phyloP scores from a whole-genome alignment of 805 yeast genomes.

The Yamadazyma sp. region DNA sequence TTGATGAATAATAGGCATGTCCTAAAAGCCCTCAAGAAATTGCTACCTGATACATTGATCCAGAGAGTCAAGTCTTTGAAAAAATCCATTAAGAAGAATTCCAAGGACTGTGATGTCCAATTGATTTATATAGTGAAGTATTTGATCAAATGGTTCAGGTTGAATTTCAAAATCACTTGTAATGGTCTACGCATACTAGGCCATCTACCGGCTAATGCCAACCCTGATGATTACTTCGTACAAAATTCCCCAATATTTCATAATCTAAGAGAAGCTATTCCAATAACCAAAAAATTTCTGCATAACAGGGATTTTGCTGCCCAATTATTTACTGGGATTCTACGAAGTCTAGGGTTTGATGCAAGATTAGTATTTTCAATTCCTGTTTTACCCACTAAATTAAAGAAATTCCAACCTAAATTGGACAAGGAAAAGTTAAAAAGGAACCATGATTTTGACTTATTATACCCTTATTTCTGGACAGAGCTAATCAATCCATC shows the following conservation, averaged over 20 bases:
- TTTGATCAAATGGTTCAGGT: conserved; percentile 31
- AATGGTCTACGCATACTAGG: conserved; percentile 31
- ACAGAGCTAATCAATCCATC: conserved; percentile 32
- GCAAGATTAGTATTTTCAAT: conserved; percentile 29
- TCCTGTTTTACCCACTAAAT: conserved; percentile 20
- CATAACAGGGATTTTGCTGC: conserved; percentile 35
- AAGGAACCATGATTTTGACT: conserved; percentile 27
- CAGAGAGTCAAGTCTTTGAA: conserved; percentile 17
- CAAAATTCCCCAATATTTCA: conserved; percentile 15
- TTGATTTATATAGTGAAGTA: conserved; percentile 29
- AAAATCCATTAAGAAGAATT: conserved; percentile 4
- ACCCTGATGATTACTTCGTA: conserved; percentile 19
- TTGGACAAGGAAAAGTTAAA: conserved; percentile 17
- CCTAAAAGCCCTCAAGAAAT: conserved; percentile 19
- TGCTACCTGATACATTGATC: conserved; percentile 21
- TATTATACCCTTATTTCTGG: conserved; percentile 36
- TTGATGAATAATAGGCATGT: conserved; percentile 18
- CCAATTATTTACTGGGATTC: conserved; percentile 27
- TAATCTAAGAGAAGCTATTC: conserved; percentile 8
- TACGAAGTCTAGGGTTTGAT: conserved; percentile 28
- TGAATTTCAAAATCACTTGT: conserved; percentile 25
- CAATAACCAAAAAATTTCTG: conserved; percentile 18
- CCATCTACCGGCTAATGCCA: conserved; percentile 15
- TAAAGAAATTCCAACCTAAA: conserved; percentile 21
- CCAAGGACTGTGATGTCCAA: conserved; percentile 14